These are phyloP conservation scores for Dendrobium huoshanense DNA, from an alignment of 106 monocot genomes.

Conservation along the genomic window DNA sequence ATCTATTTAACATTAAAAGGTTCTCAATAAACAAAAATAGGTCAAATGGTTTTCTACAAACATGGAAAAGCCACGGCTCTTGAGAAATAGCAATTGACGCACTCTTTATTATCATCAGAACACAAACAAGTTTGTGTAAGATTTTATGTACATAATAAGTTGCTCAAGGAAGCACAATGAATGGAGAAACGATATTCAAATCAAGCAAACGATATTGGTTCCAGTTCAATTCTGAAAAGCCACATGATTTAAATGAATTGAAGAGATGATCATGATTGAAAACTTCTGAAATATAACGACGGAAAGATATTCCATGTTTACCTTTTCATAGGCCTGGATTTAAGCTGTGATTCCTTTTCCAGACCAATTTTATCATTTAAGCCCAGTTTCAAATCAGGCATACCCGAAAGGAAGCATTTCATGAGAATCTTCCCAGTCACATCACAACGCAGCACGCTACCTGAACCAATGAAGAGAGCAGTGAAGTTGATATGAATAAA, in stretches of 20 bases:
- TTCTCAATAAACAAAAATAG: neutral
- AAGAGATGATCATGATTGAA: neutral
- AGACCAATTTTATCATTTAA: conserved; percentile 99
- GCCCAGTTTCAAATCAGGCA: conserved; percentile 96
- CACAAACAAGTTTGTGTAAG: neutral
- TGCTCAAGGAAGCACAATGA: neutral
- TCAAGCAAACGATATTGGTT: neutral
- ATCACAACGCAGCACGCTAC: conserved; percentile 97
- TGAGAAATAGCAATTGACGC: neutral
- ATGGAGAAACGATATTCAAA: neutral
- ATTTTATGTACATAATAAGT: neutral
- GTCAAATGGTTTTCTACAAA: neutral
- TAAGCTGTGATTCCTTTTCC: conserved; percentile 96
- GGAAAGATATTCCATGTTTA: conserved; percentile 12
- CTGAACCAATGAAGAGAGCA: conserved; percentile 22
- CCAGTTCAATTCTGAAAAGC: neutral
- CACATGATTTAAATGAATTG: neutral
- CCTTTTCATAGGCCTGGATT: conserved; percentile 91
- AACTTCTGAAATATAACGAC: neutral
- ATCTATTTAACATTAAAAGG: neutral
- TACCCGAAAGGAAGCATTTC: conserved; percentile 99
- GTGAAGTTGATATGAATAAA: conserved; percentile 5
- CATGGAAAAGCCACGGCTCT: neutral
- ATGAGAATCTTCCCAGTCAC: conserved; percentile 98
- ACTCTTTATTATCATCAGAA: neutral